Base-by-base conservation (phyloP, 768 basidiomycete genomes). In the Russula dissimulans region DNA sequence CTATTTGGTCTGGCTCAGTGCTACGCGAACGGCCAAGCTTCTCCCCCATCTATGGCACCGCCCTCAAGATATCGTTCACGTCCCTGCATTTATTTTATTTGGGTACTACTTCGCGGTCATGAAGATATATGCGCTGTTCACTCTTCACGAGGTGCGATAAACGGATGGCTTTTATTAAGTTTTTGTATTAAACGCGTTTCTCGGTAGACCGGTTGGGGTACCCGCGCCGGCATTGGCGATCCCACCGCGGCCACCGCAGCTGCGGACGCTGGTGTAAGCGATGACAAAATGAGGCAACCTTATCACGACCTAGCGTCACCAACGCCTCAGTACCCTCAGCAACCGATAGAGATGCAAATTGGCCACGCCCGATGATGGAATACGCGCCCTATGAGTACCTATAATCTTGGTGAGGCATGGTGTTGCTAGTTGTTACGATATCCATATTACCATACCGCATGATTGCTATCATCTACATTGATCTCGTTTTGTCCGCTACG, bases 71-170 rank as follows among this genome's bases (percentile, higher is more conserved):
- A 75, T 83, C 62, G 77, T 84, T 66, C 76, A 82, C 68, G 78
- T 84, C 7, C 82, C 82, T 26, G 81, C 79, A 8, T 84, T 82
- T 75, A 80, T 95, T 68, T 70, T 86, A 5, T 95, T 95, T 70
- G 92, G 92, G 29, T 95, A 95, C 70, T 95, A 95, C 74, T 95
- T 95, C 69, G 86, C 91, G 17, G 75, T 95, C 67, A 95, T 97
- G 92, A 95, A 95, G 74, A 65, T 95, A 47, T 95, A 95, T 71
- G 92, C 92, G 36, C 76, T 94, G 46, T 85, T 84, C 70, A 95
- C 92, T 54, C 78, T 95, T 58, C 93, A 95, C 74, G 91, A 95
- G 79, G 86, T 86, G 56, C n/a, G 80, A 67, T 11, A 22, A 12
- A 39, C 1, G 8, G 31, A 43, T 36, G 29, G 29, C 43, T 29